Evolutionary conservation across 2,329 filamentous ascomycete species (phyloP).

Genomic region (Aspergillus unguis): DNA sequence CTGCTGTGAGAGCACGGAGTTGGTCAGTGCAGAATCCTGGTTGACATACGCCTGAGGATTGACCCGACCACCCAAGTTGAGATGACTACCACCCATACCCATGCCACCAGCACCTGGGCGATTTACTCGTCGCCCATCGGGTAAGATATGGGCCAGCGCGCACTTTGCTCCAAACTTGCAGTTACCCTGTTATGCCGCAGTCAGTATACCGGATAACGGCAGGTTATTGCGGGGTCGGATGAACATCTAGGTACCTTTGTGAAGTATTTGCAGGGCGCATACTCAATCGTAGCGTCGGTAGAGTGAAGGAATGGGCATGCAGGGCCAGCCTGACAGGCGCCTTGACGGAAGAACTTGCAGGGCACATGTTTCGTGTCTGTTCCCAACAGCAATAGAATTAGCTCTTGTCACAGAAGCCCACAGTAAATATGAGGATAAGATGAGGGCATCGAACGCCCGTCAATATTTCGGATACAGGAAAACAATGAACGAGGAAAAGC

Average conservation of each 20-base stretch:
- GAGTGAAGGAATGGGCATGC: constrained; percentile 97
- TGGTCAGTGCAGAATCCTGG: constrained; percentile 70
- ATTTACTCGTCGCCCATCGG: constrained; percentile 89
- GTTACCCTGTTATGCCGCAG: constrained; percentile 65
- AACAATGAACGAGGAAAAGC: constrained; percentile 14
- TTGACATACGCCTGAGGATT: constrained; percentile 61
- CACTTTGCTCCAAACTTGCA: constrained; percentile 99
- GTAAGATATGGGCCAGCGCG: constrained; percentile 91
- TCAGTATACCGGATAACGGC: constrained; percentile 12
- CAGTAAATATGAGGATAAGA: background rate
- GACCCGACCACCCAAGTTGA: constrained; percentile 65
- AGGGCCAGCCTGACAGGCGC: constrained; percentile 90
- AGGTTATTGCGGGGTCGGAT: background rate
- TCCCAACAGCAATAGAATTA: background rate
- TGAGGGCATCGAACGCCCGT: background rate
- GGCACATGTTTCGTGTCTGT: constrained; percentile 93
- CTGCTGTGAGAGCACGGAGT: constrained; percentile 65
- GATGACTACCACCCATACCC: constrained; percentile 53
- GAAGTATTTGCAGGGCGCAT: constrained; percentile 95
- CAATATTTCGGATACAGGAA: background rate
- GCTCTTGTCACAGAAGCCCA: background rate
- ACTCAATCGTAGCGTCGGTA: constrained; percentile 76
- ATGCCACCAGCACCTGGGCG: constrained; percentile 52
- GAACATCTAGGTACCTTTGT: constrained; percentile 66
- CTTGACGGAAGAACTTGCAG: constrained; percentile 98